These are phyloP conservation scores for Themeda triandra DNA, from an alignment of 176 grass and related monocot genomes.

Conservation along the genomic window DNA sequence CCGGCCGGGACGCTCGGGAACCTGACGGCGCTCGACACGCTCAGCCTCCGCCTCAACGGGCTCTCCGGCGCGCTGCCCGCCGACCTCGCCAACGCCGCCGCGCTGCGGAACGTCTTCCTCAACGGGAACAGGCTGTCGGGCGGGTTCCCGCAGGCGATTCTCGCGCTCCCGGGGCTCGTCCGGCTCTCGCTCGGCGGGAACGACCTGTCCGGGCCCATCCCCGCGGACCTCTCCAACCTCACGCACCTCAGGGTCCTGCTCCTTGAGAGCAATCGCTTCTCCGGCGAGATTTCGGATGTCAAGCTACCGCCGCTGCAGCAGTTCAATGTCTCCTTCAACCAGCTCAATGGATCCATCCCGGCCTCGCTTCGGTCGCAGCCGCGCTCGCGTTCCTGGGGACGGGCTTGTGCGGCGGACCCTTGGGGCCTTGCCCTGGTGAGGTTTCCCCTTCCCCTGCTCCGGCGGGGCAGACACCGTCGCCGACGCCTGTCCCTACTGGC, in stretches of 20 bases:
- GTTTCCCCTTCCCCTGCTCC: slow-evolving; percentile 44
- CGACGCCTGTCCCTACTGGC: neutral
- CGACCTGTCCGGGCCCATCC: slow-evolving; percentile 34
- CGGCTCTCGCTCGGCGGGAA: slow-evolving; percentile 49
- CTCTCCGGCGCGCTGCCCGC: slow-evolving; percentile 38
- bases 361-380: slow-evolving; percentile 37
- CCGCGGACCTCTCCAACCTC: slow-evolving; percentile 40
- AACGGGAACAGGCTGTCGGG: slow-evolving; percentile 55
- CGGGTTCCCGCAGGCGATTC: slow-evolving; percentile 36
- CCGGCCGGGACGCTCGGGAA: slow-evolving; percentile 49
- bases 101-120: slow-evolving; percentile 53
- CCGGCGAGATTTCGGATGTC: slow-evolving; percentile 43
- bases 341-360: slow-evolving; percentile 56
- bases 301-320: slow-evolving; percentile 26
- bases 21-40: slow-evolving; percentile 53
- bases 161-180: slow-evolving; percentile 27
- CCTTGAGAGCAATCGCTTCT: slow-evolving; percentile 53
- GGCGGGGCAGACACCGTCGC: neutral
- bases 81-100: slow-evolving; percentile 26
- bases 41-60: slow-evolving; percentile 64
- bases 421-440: slow-evolving; percentile 50
- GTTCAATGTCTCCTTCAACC: slow-evolving; percentile 75
- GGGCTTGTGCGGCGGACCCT: slow-evolving; percentile 47
- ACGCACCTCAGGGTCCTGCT: slow-evolving; percentile 37
- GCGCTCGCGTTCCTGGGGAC: slow-evolving; percentile 42